Evolutionary conservation across 2,329 filamentous ascomycete genomes (phyloP).

Genomic region (Pseudocercospora fuligena): DNA sequence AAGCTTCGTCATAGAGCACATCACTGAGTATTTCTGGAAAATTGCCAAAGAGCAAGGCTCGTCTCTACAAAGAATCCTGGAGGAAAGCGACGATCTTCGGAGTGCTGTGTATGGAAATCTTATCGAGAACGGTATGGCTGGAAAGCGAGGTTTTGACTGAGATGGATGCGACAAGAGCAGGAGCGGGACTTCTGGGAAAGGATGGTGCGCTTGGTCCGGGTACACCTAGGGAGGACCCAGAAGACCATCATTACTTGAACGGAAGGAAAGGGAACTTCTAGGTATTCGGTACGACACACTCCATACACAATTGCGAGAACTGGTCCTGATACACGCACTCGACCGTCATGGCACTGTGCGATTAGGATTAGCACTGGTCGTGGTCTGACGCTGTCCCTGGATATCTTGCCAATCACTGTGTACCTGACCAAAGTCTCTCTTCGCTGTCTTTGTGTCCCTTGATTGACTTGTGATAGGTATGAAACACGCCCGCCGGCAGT

Average conservation of each 20-base stretch:
- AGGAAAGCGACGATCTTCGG: conserved; percentile 10
- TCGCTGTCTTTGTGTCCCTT: no score
- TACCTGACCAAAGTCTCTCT: no score
- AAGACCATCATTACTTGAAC: neutral
- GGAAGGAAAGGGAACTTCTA: neutral
- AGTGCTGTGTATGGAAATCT: conserved; percentile 2
- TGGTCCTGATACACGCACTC: no score
- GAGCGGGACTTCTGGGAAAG: neutral
- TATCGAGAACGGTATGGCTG: neutral
- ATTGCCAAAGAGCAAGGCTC: conserved; percentile 9
- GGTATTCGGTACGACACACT: neutral
- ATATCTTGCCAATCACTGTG: no score
- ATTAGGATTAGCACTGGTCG: no score
- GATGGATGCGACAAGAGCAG: neutral
- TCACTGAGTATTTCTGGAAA: conserved; percentile 15
- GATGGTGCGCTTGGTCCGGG: neutral
- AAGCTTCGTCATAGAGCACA: conserved; percentile 18
- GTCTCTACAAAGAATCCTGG: conserved; percentile 14
- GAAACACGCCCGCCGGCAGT: no score
- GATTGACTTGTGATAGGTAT: no score
- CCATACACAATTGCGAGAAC: neutral
- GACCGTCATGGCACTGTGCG: no score
- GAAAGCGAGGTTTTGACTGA: neutral
- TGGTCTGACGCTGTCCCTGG: no score
- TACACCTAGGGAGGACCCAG: neutral